These are phyloP conservation scores for Dendrobium nobile DNA, from an alignment of 106 monocot genomes.

Conservation along the genomic window DNA sequence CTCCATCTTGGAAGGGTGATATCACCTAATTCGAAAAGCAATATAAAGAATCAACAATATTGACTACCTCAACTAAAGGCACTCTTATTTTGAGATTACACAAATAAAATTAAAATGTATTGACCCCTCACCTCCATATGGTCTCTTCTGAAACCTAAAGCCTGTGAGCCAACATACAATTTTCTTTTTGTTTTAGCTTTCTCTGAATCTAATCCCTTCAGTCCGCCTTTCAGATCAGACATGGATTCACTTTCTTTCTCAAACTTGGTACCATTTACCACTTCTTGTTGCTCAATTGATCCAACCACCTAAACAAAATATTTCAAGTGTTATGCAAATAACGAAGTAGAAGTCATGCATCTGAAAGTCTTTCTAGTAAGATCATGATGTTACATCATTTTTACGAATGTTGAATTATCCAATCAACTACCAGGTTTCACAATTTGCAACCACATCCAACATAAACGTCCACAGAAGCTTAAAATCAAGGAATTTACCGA, in stretches of 20 bases:
- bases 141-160: constrained; percentile 56
- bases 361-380: not conserved
- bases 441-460: not conserved
- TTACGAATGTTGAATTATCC: too few species aligned
- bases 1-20: constrained; percentile 84
- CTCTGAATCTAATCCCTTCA: constrained; percentile 34
- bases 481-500: not conserved
- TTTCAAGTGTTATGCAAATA: not conserved
- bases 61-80: not conserved
- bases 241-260: constrained; percentile 61
- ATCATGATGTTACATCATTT: too few species aligned
- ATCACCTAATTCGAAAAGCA: constrained; percentile 44
- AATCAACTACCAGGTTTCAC: too few species aligned
- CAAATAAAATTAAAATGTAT: not conserved
- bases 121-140: constrained; percentile 57
- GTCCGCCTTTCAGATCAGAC: constrained; percentile 31
- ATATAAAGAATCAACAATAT: not conserved
- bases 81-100: not conserved
- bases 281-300: constrained; percentile 62
- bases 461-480: not conserved
- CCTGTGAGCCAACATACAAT: constrained; percentile 71
- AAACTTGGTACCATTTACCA: constrained; percentile 45
- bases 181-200: constrained; percentile 55
- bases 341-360: not conserved
- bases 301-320: constrained; percentile 4